Evolutionary conservation across 2,329 filamentous ascomycete species (phyloP).

Genomic region (Cladosporium sp.): DNA sequence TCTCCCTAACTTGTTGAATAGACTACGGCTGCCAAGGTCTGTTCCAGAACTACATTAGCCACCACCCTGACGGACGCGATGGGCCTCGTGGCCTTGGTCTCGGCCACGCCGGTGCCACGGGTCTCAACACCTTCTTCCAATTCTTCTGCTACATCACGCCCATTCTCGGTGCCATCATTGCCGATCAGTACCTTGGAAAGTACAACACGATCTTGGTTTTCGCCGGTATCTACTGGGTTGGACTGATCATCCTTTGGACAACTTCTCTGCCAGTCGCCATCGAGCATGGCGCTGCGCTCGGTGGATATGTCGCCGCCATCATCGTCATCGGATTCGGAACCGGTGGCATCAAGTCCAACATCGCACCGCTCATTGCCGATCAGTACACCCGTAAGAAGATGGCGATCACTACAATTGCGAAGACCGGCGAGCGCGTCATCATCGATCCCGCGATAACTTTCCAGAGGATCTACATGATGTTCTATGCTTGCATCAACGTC

Average conservation of each 20-base stretch:
- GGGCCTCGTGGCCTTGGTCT: slow-evolving; percentile 37
- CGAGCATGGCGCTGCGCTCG: slow-evolving; percentile 54
- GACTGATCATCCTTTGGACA: slow-evolving; percentile 57
- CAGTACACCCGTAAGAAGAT: slow-evolving; percentile 39
- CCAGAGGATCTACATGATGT: slow-evolving; percentile 53
- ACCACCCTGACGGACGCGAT: slow-evolving; percentile 32
- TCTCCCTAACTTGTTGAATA: background rate
- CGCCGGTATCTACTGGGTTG: slow-evolving; percentile 53
- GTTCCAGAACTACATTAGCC: slow-evolving; percentile 47
- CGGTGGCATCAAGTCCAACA: slow-evolving; percentile 77
- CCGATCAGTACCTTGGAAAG: slow-evolving; percentile 64
- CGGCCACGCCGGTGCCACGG: slow-evolving; percentile 38
- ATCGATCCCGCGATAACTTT: slow-evolving; percentile 45
- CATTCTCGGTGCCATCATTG: slow-evolving; percentile 44
- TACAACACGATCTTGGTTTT: slow-evolving; percentile 66
- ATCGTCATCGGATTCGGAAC: slow-evolving; percentile 68
- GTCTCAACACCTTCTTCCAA: slow-evolving; percentile 42
- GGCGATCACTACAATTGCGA: slow-evolving; percentile 31
- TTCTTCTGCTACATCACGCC: slow-evolving; percentile 46
- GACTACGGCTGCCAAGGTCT: slow-evolving; percentile 29
- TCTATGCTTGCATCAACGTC: slow-evolving; percentile 67
- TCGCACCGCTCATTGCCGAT: slow-evolving; percentile 48
- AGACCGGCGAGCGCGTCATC: slow-evolving; percentile 41
- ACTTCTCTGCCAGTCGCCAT: slow-evolving; percentile 61
- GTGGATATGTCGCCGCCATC: slow-evolving; percentile 57